Conservation (phyloP, 176 grass and related monocot species). For the Phoenix dactylifera region DNA sequence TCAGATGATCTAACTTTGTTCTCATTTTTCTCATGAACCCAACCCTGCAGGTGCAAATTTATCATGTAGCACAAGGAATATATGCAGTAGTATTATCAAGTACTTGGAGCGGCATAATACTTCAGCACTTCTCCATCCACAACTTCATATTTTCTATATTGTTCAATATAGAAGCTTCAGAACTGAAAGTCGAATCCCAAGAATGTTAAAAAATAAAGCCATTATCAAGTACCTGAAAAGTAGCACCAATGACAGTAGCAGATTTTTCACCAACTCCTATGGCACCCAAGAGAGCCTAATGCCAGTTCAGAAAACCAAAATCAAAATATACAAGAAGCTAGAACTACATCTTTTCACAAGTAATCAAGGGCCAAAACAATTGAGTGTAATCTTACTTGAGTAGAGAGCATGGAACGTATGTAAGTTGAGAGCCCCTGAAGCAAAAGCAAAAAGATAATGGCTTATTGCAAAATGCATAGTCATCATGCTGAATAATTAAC, state of each 20-base stretch:
- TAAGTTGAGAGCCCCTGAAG: constrained; percentile 76
- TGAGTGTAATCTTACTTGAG: constrained; percentile 48
- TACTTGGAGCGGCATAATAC: no score
- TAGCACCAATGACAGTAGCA: constrained; percentile 92
- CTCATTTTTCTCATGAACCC: no score
- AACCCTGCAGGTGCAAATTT: no score
- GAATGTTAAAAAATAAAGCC: neutral
- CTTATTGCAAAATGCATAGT: no score
- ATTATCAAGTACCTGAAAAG: constrained; percentile 58
- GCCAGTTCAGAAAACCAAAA: constrained; percentile 24
- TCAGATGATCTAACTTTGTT: no score
- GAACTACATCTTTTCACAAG: neutral
- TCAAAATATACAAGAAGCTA: constrained; percentile 12
- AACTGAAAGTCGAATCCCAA: no score
- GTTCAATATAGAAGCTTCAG: no score
- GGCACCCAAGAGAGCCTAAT: constrained; percentile 78
- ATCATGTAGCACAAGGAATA: no score
- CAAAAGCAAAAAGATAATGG: neutral
- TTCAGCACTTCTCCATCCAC: no score
- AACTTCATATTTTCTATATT: no score
- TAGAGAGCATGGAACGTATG: constrained; percentile 87
- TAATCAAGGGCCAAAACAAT: constrained; percentile 9
- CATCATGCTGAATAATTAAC: neutral
- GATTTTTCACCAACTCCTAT: constrained; percentile 87
- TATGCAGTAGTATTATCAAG: no score